These are phyloP conservation scores for Verbascum thapsus DNA, from an alignment of 257 asterid genomes.

Conservation along the genomic window DNA sequence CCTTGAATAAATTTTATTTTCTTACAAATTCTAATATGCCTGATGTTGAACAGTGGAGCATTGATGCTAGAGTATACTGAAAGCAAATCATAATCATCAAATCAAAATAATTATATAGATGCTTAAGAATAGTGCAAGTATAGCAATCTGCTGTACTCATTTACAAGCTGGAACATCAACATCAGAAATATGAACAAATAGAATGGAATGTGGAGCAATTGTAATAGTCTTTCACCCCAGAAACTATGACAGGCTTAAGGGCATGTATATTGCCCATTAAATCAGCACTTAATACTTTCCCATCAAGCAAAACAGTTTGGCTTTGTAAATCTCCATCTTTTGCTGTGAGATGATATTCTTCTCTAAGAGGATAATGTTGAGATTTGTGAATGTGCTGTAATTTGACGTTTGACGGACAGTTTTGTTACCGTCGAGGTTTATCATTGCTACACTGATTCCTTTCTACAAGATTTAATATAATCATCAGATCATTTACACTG, in stretches of 20 bases:
- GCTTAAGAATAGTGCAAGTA: too few species aligned
- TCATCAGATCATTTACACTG: too few species aligned
- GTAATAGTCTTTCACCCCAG: conserved; percentile 46
- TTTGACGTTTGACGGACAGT: conserved; percentile 33
- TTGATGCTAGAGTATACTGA: too few species aligned
- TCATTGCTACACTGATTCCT: conserved; percentile 53
- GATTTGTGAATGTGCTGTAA: conserved; percentile 25
- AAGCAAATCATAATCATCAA: too few species aligned
- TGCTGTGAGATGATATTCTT: conserved; percentile 68
- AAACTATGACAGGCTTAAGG: conserved; percentile 40
- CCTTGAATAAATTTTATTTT: too few species aligned
- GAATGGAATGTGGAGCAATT: conserved; percentile 59
- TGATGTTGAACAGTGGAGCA: too few species aligned
- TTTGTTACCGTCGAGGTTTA: conserved; percentile 53
- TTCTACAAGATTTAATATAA: conserved; percentile 38
- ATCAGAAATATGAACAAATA: conserved; percentile 51
- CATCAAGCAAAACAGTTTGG: conserved; percentile 61
- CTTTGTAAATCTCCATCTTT: conserved; percentile 51
- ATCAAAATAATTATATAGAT: too few species aligned
- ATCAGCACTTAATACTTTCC: conserved; percentile 43
- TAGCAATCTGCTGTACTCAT: conserved; percentile 17
- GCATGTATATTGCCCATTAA: conserved; percentile 51
- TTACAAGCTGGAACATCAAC: conserved; percentile 50
- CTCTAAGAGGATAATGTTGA: conserved; percentile 31
- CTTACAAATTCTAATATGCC: too few species aligned